Evolutionary conservation across 208 protist genomes (phyloP).

Genomic region (Leishmania amazonensis): DNA sequence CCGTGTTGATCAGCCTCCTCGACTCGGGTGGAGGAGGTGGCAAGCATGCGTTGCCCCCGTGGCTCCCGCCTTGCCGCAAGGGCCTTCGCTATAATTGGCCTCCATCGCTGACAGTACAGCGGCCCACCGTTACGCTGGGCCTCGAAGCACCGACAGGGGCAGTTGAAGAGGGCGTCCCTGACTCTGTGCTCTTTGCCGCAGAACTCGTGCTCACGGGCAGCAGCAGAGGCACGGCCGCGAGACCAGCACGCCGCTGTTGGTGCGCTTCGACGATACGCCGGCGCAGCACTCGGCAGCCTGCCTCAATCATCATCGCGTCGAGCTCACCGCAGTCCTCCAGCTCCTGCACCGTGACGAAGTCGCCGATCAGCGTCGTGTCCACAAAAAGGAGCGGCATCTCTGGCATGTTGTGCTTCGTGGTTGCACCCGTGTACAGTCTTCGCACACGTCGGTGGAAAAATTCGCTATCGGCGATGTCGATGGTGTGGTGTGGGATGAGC

Average conservation of each 20-base stretch:
- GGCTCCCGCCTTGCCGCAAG: background rate
- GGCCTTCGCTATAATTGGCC: background rate
- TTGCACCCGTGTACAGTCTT: conserved; percentile 38
- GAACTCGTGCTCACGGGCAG: conserved; percentile 11
- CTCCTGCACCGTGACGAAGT: conserved; percentile 64
- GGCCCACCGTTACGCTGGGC: background rate
- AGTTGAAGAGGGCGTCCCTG: background rate
- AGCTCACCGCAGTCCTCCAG: conserved; percentile 68
- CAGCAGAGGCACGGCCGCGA: conserved; percentile 6
- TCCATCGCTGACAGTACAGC: background rate
- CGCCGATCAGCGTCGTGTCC: conserved; percentile 53
- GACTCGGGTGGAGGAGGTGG: background rate
- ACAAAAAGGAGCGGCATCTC: conserved; percentile 67
- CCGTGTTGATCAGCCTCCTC: background rate
- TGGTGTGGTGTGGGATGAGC: conserved; percentile 57
- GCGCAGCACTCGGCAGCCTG: conserved; percentile 38
- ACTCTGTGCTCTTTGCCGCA: background rate
- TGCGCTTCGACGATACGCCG: conserved; percentile 18
- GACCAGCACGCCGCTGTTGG: background rate
- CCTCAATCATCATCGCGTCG: conserved; percentile 38
- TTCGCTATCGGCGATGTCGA: conserved; percentile 73
- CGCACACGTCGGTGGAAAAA: conserved; percentile 49
- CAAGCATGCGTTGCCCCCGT: background rate
- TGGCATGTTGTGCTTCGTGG: conserved; percentile 25
- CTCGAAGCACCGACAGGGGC: conserved; percentile 1